phyloP scores from a whole-genome alignment of 2,329 filamentous ascomycete species.

The Sodiomyces alkalinus region DNA sequence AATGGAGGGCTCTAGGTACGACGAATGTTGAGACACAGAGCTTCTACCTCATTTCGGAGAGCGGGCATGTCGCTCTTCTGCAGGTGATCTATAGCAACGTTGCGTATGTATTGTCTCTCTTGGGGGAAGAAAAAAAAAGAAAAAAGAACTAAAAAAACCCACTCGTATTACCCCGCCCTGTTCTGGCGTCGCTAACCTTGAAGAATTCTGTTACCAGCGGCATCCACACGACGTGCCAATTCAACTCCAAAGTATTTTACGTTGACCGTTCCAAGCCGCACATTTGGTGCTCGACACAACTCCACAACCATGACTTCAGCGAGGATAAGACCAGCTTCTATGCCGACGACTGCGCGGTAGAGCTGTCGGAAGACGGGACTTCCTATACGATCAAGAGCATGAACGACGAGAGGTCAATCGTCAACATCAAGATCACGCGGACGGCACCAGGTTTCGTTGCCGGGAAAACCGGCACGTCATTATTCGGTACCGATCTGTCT shows the following conservation, averaged over 20 bases:
- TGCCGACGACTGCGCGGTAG: slow-evolving; percentile 70
- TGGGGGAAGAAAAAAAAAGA: too few relatives aligned
- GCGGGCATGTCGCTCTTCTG: slow-evolving; percentile 59
- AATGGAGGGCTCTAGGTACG: slow-evolving; percentile 67
- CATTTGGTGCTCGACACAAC: slow-evolving; percentile 70
- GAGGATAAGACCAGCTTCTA: slow-evolving; percentile 72
- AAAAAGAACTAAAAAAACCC: too few relatives aligned
- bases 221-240: slow-evolving; percentile 79
- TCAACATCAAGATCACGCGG: slow-evolving; percentile 73
- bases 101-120: slow-evolving; percentile 54
- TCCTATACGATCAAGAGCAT: slow-evolving; percentile 83
- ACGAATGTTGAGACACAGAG: slow-evolving; percentile 90
- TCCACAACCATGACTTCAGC: slow-evolving; percentile 70
- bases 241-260: slow-evolving; percentile 88
- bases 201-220: slow-evolving; percentile 46
- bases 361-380: slow-evolving; percentile 72
- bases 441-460: slow-evolving; percentile 67
- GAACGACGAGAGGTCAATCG: slow-evolving; percentile 62
- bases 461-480: slow-evolving; percentile 69
- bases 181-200: slow-evolving; percentile 8
- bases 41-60: slow-evolving; percentile 78
- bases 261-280: slow-evolving; percentile 55
- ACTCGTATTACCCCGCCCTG: neutral
- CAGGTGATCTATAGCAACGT: slow-evolving; percentile 98
- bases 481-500: slow-evolving; percentile 71